Evolutionary conservation across 192 early-diverging fungal species (phyloP).

Genomic region (Piromyces sp.): DNA sequence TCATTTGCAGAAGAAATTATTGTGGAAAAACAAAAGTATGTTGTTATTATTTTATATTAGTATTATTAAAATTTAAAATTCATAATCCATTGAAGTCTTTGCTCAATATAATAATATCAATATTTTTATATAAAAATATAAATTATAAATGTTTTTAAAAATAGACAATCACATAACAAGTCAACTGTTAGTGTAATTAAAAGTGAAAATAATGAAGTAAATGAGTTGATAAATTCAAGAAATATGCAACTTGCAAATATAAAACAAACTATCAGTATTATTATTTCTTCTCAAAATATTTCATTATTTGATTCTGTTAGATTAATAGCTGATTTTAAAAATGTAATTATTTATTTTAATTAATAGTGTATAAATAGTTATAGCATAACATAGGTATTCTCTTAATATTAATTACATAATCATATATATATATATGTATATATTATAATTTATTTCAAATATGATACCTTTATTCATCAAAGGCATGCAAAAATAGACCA

Average conservation of each 20-base stretch:
- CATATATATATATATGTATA: not conserved
- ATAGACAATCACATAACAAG: not conserved
- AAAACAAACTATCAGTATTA: not conserved
- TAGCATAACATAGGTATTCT: no score
- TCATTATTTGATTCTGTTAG: not conserved
- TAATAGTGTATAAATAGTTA: no score
- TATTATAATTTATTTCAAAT: no score
- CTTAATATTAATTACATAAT: no score
- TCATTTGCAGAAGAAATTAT: not conserved
- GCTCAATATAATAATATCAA: no score
- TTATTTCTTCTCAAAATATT: not conserved
- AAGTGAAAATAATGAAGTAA: not conserved
- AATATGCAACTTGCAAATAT: not conserved
- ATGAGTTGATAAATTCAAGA: not conserved
- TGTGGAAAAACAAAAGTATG: not conserved
- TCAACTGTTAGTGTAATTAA: not conserved
- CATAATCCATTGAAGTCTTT: no score
- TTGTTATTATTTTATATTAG: not conserved
- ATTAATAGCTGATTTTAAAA: not conserved
- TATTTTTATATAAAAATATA: no score
- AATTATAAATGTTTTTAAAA: no score
- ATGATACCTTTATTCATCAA: not conserved
- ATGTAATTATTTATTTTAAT: not conserved
- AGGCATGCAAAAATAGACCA: not conserved
- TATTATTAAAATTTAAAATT: not conserved